These are phyloP conservation scores for Agaricus blazei DNA, from an alignment of 768 basidiomycete genomes.

Conservation along the genomic window DNA sequence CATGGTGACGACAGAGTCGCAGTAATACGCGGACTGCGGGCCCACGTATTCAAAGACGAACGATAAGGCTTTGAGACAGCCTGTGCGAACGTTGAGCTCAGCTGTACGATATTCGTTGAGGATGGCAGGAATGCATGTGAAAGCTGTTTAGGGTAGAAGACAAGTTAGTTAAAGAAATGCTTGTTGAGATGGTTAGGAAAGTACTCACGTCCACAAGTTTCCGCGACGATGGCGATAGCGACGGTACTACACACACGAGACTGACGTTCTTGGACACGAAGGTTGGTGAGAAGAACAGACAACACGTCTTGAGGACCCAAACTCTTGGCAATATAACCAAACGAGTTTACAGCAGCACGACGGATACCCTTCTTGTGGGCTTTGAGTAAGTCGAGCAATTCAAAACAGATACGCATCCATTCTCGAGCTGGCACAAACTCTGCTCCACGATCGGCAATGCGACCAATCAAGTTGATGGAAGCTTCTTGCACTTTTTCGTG, in stretches of 20 bases:
- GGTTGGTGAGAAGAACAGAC: slow-evolving; percentile 90
- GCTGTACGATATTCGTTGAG: slow-evolving; percentile 98
- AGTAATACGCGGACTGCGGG: slow-evolving; percentile 93
- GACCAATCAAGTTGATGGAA: slow-evolving; percentile 98
- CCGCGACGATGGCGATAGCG: slow-evolving; percentile 93
- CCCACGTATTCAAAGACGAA: slow-evolving; percentile 99
- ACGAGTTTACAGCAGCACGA: slow-evolving; percentile 98
- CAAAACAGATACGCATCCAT: slow-evolving; percentile 99
- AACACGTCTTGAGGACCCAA: slow-evolving; percentile 98
- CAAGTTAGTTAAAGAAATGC: too few species aligned
- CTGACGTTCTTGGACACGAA: slow-evolving; percentile 98
- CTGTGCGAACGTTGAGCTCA: slow-evolving; percentile 97
- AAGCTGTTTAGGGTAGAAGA: slow-evolving; percentile 48
- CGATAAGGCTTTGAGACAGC: slow-evolving; percentile 96
- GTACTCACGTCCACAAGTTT: slow-evolving; percentile 77
- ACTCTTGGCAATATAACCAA: slow-evolving; percentile 99
- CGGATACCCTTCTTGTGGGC: slow-evolving; percentile 99
- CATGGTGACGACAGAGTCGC: slow-evolving; percentile 96
- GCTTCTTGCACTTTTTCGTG: slow-evolving; percentile 99
- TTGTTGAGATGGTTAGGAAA: not conserved
- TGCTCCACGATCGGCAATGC: slow-evolving; percentile 98
- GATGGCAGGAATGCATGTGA: slow-evolving; percentile 98
- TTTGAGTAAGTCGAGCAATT: slow-evolving; percentile 92
- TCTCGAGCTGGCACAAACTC: slow-evolving; percentile 98
- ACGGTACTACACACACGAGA: slow-evolving; percentile 98